phyloP scores from a whole-genome alignment of 768 basidiomycete species.

The Clitopilus hobsonii region DNA sequence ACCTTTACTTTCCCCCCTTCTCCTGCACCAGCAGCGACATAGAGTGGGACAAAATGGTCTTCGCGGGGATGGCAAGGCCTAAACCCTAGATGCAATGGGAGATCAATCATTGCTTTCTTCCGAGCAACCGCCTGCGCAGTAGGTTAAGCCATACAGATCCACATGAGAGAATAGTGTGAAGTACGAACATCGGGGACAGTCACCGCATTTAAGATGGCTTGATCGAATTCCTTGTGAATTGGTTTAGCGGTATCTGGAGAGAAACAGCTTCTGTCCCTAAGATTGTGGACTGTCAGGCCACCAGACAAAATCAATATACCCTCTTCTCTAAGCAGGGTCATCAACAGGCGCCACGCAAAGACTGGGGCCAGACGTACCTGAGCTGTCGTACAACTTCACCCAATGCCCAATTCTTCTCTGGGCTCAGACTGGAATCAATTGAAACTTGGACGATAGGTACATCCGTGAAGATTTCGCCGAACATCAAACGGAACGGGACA shows the following conservation, averaged over 20 bases:
- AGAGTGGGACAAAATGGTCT: slow-evolving; percentile 80
- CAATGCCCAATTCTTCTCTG: slow-evolving; percentile 59
- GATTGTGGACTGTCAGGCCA: slow-evolving; percentile 65
- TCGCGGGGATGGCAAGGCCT: slow-evolving; percentile 66
- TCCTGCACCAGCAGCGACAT: slow-evolving; percentile 72
- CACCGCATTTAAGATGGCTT: slow-evolving; percentile 56
- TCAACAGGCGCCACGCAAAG: neutral
- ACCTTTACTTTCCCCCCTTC: slow-evolving; percentile 48
- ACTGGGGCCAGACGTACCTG: slow-evolving; percentile 30
- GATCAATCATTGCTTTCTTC: slow-evolving; percentile 47
- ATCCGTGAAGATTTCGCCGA: slow-evolving; percentile 55
- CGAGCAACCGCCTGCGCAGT: slow-evolving; percentile 41
- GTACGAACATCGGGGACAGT: slow-evolving; percentile 41
- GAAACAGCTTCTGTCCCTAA: slow-evolving; percentile 50
- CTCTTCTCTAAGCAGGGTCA: slow-evolving; percentile 41
- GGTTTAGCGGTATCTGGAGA: slow-evolving; percentile 42
- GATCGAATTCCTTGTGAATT: slow-evolving; percentile 51
- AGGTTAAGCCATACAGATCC: slow-evolving; percentile 1
- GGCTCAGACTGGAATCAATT: slow-evolving; percentile 55
- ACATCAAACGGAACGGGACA: slow-evolving; percentile 76
- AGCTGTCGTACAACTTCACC: slow-evolving; percentile 59
- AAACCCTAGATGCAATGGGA: slow-evolving; percentile 60
- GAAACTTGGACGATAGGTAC: slow-evolving; percentile 71
- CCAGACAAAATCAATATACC: slow-evolving; percentile 68
- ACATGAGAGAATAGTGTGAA: neutral